phyloP scores from a whole-genome alignment of 495 filamentous ascomycete genomes.

The Xylaria longipes region DNA sequence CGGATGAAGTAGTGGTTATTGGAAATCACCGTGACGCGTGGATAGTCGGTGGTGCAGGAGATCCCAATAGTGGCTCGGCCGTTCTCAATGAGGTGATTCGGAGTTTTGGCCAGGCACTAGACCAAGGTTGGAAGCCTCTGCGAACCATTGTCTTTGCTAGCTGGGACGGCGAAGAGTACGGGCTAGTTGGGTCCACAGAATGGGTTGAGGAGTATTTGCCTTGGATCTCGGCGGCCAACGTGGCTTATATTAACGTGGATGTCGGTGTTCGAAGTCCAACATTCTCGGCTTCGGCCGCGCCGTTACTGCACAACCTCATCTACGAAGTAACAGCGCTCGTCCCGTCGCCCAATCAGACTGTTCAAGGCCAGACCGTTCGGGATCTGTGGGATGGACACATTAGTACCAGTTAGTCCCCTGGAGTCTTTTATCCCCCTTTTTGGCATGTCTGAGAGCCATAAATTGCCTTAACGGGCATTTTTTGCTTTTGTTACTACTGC shows the following conservation, averaged over 20 bases:
- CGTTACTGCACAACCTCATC: constrained; percentile 79
- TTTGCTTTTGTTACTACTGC: too few species aligned
- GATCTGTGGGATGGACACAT: constrained; percentile 73
- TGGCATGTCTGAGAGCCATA: too few species aligned
- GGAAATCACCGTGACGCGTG: constrained; percentile 97
- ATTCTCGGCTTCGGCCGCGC: constrained; percentile 76
- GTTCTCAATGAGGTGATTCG: constrained; percentile 86
- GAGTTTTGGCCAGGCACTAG: constrained; percentile 79
- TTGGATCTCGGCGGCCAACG: constrained; percentile 77
- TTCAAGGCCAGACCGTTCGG: constrained; percentile 76
- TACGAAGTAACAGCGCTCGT: constrained; percentile 72
- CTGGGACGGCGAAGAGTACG: constrained; percentile 96
- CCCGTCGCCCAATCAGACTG: constrained; percentile 82
- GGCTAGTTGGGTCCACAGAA: constrained; percentile 90
- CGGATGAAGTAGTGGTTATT: constrained; percentile 82
- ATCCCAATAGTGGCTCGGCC: constrained; percentile 90
- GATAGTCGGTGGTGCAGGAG: constrained; percentile 86
- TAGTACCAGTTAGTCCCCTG: too few species aligned
- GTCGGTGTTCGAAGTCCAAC: constrained; percentile 73
- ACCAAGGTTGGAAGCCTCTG: constrained; percentile 84
- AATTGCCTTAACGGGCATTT: too few species aligned
- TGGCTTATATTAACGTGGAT: constrained; percentile 93
- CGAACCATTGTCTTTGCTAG: constrained; percentile 92
- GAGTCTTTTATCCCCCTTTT: too few species aligned
- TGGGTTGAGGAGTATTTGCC: constrained; percentile 93